Base-by-base conservation (phyloP, 148 eudicot species). In the Selenicereus undatus region DNA sequence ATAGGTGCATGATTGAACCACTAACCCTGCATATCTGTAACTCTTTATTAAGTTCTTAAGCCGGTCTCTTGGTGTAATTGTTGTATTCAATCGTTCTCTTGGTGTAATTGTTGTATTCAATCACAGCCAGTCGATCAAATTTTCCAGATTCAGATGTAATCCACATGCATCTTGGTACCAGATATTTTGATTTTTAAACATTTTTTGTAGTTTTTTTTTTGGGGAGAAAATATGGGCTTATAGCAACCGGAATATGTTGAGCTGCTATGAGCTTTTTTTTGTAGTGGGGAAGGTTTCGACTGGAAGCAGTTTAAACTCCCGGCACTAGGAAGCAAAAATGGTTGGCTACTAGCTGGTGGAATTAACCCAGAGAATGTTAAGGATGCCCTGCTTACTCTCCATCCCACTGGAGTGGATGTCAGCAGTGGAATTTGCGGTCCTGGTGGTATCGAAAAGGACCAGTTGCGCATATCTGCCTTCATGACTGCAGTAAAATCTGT, bases 331-430 rank as follows among this genome's bases (percentile, higher is more conserved):
- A 93, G 95, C 90, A 93, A 90, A 85, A 70, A 89, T 26, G 98
- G 98, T 32, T 95, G 98, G 98, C 90, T 95, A 48, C 81, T 95
- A 80, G 98, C 98, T 0, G 98, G 98, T 58, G 98, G 97, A 81
- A 93, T 95, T 39, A 85, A 83, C 74, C 92, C 97, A 0, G 88
- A 89, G 30, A 95, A 95, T 58, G 97, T 82, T 14, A 68, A 79
- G 58, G 86, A 93, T 79, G 97, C 97, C 29, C 84, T 91, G 74
- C 68, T 87, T n/a, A 89, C 88, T 62, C 94, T 95, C 13, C 88
- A 29, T 77, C 98, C 98, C 21, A 80, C 86, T 24, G 98, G 98
- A 74, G 78, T 95, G 71, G 98, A 94, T 86, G 98, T 94, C 16
- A 95, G 98, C 65, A 95, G 98, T 69, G 97, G 98, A 64, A 91